Evolutionary conservation across 225 moss, liverwort and hornwort genomes (phyloP), one percentile per base, ranked within the genome.

Genomic region (Rhytidiadelphus loreus): DNA sequence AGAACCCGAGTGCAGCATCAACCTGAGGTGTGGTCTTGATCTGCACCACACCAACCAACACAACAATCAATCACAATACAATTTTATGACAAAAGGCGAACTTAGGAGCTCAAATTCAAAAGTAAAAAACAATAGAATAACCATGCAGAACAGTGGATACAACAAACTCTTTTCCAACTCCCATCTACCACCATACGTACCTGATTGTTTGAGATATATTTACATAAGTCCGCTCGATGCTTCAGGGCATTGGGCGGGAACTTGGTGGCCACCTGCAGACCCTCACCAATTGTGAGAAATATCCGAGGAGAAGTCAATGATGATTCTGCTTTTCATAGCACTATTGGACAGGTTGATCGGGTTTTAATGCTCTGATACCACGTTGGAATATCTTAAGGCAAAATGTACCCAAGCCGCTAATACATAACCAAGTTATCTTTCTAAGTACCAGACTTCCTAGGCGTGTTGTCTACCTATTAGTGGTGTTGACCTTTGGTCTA

Each of bases 241-340:
- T 90, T 92, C 86, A 99, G 84, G 8, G 97, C 97, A 88, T 97
- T 99, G 64, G 88, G 92, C 55, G 96, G 99, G 91, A 93, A 99
- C 88, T 99, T 99, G 46, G 99, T 99, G 41, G 96, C 95, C 63
- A 99, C 95, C 97, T 97, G 93, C 90, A 92, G 28, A 87, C 33
- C 65, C 77, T 41, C 76, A 57, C 18, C 65, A 53, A 65, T 41
- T 41, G 86, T 77, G 55, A 86, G 65, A 86, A 77, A 63, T 15
- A 86, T 62, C 21, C 28, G 13, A 60, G 48, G 74, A n/a, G 61
- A 52, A 76, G 29, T 5, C 37, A 75, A 75, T 18, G 18, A 52
- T 16, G 11, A 32, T 63, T 86, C 32, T 52, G 28, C 63, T 52
- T 39, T 86, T 33, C 55, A 56, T 23, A 55, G 41, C 55, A 65